Base-by-base conservation (phyloP, 2,329 filamentous ascomycete species). In the Tricladium varicosporioides region DNA sequence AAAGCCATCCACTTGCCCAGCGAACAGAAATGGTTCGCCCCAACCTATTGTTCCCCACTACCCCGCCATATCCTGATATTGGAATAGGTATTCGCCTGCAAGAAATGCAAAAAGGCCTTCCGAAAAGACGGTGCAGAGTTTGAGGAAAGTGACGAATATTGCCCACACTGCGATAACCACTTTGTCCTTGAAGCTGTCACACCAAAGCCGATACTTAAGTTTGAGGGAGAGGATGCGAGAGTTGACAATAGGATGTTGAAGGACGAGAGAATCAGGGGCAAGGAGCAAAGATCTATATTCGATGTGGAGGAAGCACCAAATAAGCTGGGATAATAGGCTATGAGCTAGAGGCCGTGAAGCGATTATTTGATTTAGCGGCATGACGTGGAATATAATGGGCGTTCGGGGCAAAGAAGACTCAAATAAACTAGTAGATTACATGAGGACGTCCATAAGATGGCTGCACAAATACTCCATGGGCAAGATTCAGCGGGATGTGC, bases 21-120 rank as follows among this genome's bases (percentile, higher is more conserved):
- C 81, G 80, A 63, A 81, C 87, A 66, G 94, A 99, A 70, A 96
- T 99, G 91, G 80, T 82, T 68, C 55, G 63, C 13, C 31, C 40
- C 52, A 46, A n/a, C 18, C 18, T 5, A 15, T 18, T 18, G 50
- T 42, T 48, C 44, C 48, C 31, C 40, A 48, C 48, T 47, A 48
- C 54, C 48, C 51, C 22, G 43, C 49, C 45, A 27, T 31, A 9
- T 8, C 2, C 13, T 15, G 47, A 47, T 58, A 51, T 48, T 40
- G 5, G 32, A 19, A 31, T 49, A 76, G 73, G 83, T 80, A 40
- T 97, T 99, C 70, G 91, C 91, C 52, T 99, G 94, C 83, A 99
- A 99, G 70, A 99, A 99, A 78, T 99, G 94, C 85, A 92, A 89
- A 67, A 99, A 99, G 76, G 92, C 88, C 75, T 99, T 99, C 80